Base-by-base conservation (phyloP, 169 alveolate genomes). In the Theileria equi region DNA sequence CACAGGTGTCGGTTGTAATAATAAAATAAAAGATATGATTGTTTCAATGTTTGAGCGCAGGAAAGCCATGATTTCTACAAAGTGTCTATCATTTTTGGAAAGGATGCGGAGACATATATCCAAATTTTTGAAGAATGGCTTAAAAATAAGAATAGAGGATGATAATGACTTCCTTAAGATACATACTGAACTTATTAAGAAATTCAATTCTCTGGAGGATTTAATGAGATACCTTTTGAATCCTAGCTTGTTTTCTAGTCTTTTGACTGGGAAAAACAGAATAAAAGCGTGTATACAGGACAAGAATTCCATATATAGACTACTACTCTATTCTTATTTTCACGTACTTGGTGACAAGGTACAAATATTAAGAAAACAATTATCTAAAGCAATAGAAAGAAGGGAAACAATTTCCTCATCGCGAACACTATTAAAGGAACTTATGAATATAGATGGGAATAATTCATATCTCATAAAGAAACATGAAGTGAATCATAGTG, bases 1-100 rank as follows among this genome's bases (percentile, higher is more conserved):
- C 29, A 3, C 38, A 74, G 84, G 84, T 13, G 84, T 74, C 1
- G 69, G 80, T 0, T 58, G 70, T 23, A 74, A 74, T 60, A 44
- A 74, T 21, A 38, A 58, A 38, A 36, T 74, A 25, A 41, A 69
- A 3, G 44, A 63, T 13, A 29, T 64, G 58, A 50, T 74, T 11
- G 50, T 69, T 26, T 54, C 57, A 13, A 2, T 53, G 55, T 31
- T 74, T 21, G 53, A 65, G 43, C 5, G 47, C 13, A 58, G 79
- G 1, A 48, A 53, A 4, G 17, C 61, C 3, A 50, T 19, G n/a
- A 4, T 6, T 10, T 25, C 16, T 34, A 0, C 50, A 23, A 17
- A n/a, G 13, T 21, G 23, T 45, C n/a, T 32, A 23, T 28, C 19
- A 17, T 52, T 74, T 32, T 34, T 31, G 13, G 31, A 6, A 17